Conservation (phyloP, 192 early-diverging fungal species). For the Kappamyces sp. region DNA sequence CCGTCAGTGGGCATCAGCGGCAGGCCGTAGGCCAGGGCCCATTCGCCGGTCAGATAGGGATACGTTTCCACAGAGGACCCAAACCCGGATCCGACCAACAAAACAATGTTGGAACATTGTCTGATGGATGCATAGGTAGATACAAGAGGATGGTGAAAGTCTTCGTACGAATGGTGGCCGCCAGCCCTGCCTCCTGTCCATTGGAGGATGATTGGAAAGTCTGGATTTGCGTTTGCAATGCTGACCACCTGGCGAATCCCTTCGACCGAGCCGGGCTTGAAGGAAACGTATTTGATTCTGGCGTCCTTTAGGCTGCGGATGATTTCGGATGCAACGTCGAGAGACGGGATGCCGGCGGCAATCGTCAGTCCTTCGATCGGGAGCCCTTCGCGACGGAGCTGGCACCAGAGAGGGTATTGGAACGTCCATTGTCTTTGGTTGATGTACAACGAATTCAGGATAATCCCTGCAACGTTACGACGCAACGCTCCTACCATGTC, state of each 20-base stretch:
- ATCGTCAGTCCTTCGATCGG: slow-evolving; percentile 89
- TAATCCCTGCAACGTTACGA: slow-evolving; percentile 87
- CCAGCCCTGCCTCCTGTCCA: slow-evolving; percentile 97
- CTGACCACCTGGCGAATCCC: slow-evolving; percentile 77
- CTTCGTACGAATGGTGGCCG: slow-evolving; percentile 95
- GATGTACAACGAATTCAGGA: slow-evolving; percentile 85
- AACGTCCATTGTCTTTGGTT: slow-evolving; percentile 89
- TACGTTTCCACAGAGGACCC: slow-evolving; percentile 78
- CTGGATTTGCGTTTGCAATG: slow-evolving; percentile 74
- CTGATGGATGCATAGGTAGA: slow-evolving; percentile 80
- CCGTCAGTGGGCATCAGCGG: slow-evolving; percentile 96
- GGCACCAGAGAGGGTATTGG: slow-evolving; percentile 73
- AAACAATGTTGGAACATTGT: slow-evolving; percentile 66
- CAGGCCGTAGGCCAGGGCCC: slow-evolving; percentile 69
- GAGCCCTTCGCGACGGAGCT: slow-evolving; percentile 74
- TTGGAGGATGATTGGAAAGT: slow-evolving; percentile 84
- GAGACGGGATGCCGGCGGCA: slow-evolving; percentile 85
- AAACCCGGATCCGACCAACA: slow-evolving; percentile 90
- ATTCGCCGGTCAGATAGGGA: slow-evolving; percentile 91
- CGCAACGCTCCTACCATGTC: too few species aligned
- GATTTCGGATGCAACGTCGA: slow-evolving; percentile 79
- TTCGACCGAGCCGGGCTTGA: slow-evolving; percentile 74
- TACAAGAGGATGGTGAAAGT: slow-evolving; percentile 87
- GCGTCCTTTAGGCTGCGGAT: slow-evolving; percentile 63
- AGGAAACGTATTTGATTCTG: slow-evolving; percentile 76